Conservation (phyloP, 371 early-diverging fungal genomes). For the Lichtheimia ramosa region DNA sequence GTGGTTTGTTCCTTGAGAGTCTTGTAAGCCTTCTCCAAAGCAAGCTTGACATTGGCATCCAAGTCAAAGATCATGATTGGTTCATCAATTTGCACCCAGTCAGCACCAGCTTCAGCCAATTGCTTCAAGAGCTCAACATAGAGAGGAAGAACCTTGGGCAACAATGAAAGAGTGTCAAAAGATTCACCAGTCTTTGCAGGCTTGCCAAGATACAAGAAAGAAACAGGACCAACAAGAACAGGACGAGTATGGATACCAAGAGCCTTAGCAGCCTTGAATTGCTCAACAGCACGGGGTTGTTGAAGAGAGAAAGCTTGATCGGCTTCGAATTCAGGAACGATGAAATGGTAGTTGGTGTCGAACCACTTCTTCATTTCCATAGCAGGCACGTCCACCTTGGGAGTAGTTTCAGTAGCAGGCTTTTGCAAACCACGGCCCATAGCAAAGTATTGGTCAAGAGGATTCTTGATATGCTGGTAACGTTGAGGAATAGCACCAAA, state of each 20-base stretch:
- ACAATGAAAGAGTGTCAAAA: constrained; percentile 72
- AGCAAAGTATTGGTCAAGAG: constrained; percentile 91
- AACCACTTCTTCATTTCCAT: constrained; percentile 98
- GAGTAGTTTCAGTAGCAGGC: constrained; percentile 57
- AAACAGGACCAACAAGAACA: constrained; percentile 90
- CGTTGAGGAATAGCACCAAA: constrained; percentile 79
- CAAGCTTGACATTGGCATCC: constrained; percentile 46
- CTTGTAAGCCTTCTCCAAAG: constrained; percentile 63
- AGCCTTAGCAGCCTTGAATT: constrained; percentile 91
- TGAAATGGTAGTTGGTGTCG: constrained; percentile 95
- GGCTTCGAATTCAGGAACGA: constrained; percentile 86
- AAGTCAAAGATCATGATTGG: constrained; percentile 84
- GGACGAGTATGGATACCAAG: constrained; percentile 90
- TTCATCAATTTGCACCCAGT: constrained; percentile 94
- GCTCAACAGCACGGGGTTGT: constrained; percentile 76
- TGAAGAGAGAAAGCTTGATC: constrained; percentile 75
- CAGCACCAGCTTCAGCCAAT: constrained; percentile 85
- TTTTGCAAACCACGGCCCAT: constrained; percentile 94
- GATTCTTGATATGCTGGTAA: constrained; percentile 64
- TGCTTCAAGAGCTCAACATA: constrained; percentile 78
- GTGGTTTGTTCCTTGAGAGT: constrained; percentile 58
- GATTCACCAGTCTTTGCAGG: constrained; percentile 63
- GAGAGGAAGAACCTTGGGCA: constrained; percentile 74
- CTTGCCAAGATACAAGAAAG: constrained; percentile 87
- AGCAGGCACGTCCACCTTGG: constrained; percentile 87